Evolutionary conservation across 2,329 filamentous ascomycete genomes (phyloP).

Genomic region (Colletotrichum liriopes): DNA sequence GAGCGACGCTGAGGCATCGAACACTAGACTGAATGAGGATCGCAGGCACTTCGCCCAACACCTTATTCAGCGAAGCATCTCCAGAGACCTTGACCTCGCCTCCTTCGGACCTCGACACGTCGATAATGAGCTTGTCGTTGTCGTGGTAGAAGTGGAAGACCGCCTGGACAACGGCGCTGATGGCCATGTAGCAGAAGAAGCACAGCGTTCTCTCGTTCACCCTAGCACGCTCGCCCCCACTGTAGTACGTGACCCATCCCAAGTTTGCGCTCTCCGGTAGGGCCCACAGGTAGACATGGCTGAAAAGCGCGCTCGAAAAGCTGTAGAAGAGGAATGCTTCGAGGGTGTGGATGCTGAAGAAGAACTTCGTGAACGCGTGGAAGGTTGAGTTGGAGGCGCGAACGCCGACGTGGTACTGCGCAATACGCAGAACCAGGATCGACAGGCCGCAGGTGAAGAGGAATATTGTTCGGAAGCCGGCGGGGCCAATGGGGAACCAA

Average conservation of each 20-base stretch:
- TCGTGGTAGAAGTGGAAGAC: conserved; percentile 80
- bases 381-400: conserved; percentile 80
- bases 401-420: conserved; percentile 82
- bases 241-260: conserved; percentile 80
- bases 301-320: conserved; percentile 84
- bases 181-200: conserved; percentile 78
- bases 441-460: conserved; percentile 84
- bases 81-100: conserved; percentile 34
- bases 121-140: conserved; percentile 76
- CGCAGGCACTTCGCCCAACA: conserved; percentile 57
- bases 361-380: conserved; percentile 73
- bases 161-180: conserved; percentile 80
- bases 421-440: conserved; percentile 88
- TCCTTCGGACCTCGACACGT: conserved; percentile 51
- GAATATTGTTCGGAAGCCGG: conserved; percentile 81
- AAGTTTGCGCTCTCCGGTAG: conserved; percentile 73
- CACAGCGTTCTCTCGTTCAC: conserved; percentile 92
- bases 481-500: conserved; percentile 86
- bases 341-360: conserved; percentile 72
- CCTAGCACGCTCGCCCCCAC: conserved; percentile 76
- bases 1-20: conserved; percentile 57
- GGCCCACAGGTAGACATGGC: conserved; percentile 85
- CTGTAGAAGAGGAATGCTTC: conserved; percentile 84
- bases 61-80: conserved; percentile 49
- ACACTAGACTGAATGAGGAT: conserved; percentile 58